Evolutionary conservation across 306 rosid species (phyloP).

Genomic region (Prunus dulcis): DNA sequence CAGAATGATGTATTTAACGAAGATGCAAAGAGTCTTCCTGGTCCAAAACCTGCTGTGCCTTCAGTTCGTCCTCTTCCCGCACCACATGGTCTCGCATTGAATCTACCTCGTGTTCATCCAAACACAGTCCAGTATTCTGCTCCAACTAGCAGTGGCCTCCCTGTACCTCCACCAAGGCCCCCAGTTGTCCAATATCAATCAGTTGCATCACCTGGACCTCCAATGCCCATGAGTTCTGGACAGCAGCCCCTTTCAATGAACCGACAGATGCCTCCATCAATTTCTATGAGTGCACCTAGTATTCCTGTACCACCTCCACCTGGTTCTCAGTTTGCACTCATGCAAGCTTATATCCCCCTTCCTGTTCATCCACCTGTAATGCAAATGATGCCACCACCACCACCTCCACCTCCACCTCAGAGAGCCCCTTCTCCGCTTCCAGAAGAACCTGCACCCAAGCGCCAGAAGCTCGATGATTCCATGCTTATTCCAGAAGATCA

Average conservation of each 20-base stretch:
- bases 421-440: slow-evolving; percentile 97
- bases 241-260: slow-evolving; percentile 57
- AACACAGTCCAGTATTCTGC: slow-evolving; percentile 58
- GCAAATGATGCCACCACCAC: slow-evolving; percentile 88
- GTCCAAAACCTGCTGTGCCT: slow-evolving; percentile 83
- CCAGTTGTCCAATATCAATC: slow-evolving; percentile 54
- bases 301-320: slow-evolving; percentile 75
- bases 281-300: slow-evolving; percentile 38
- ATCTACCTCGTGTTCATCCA: slow-evolving; percentile 71
- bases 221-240: slow-evolving; percentile 61
- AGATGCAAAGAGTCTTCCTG: slow-evolving; percentile 66
- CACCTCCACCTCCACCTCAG: slow-evolving; percentile 85
- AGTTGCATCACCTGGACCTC: slow-evolving; percentile 59
- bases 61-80: slow-evolving; percentile 90
- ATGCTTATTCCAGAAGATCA: slow-evolving; percentile 86
- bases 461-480: slow-evolving; percentile 82
- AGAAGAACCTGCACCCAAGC: slow-evolving; percentile 92
- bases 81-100: slow-evolving; percentile 85
- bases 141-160: slow-evolving; percentile 50
- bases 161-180: slow-evolving; percentile 66
- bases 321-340: slow-evolving; percentile 74
- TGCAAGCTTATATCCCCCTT: slow-evolving; percentile 51
- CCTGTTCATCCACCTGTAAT: slow-evolving; percentile 52
- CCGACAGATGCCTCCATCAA: slow-evolving; percentile 62
- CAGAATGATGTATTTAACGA: slow-evolving; percentile 53